phyloP scores from a whole-genome alignment of 164 flowering plant species.

The Vitis rupestris region DNA sequence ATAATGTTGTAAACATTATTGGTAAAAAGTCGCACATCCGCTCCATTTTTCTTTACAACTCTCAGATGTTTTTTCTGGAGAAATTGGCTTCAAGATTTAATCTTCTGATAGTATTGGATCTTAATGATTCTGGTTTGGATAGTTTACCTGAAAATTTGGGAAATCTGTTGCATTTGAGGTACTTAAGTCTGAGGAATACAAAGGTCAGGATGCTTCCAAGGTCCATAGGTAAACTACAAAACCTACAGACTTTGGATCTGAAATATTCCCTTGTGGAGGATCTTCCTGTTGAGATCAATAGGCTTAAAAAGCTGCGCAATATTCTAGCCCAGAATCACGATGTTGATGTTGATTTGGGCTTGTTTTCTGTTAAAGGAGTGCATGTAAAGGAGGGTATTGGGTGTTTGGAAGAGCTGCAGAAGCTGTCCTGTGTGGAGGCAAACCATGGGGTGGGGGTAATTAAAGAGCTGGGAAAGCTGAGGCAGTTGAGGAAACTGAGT shows the following conservation, averaged over 20 bases:
- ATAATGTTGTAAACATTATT: background rate
- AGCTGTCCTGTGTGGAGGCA: constrained; percentile 10
- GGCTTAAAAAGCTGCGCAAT: constrained; percentile 17
- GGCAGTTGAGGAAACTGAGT: background rate
- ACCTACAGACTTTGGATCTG: constrained; percentile 33
- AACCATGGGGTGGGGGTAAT: background rate
- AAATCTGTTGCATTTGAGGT: constrained; percentile 20
- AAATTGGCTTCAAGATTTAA: constrained; percentile 11
- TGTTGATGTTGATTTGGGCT: too few relatives aligned
- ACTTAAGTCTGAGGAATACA: constrained; percentile 23
- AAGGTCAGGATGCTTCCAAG: constrained; percentile 24
- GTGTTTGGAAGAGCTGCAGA: constrained; percentile 4
- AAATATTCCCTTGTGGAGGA: constrained; percentile 16
- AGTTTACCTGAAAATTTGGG: constrained; percentile 20
- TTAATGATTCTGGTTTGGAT: constrained; percentile 16
- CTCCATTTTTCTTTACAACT: constrained; percentile 12
- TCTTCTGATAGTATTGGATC: constrained; percentile 27
- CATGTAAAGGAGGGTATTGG: background rate
- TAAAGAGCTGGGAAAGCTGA: background rate
- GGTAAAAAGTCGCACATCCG: constrained; percentile 4
- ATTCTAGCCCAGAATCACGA: too few relatives aligned
- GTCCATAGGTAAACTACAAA: constrained; percentile 25
- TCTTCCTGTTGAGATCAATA: constrained; percentile 22
- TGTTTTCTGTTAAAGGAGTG: background rate
- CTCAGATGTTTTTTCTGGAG: background rate